These are phyloP conservation scores for Sutorius australiensis DNA, from an alignment of 768 basidiomycete species.

Conservation along the genomic window DNA sequence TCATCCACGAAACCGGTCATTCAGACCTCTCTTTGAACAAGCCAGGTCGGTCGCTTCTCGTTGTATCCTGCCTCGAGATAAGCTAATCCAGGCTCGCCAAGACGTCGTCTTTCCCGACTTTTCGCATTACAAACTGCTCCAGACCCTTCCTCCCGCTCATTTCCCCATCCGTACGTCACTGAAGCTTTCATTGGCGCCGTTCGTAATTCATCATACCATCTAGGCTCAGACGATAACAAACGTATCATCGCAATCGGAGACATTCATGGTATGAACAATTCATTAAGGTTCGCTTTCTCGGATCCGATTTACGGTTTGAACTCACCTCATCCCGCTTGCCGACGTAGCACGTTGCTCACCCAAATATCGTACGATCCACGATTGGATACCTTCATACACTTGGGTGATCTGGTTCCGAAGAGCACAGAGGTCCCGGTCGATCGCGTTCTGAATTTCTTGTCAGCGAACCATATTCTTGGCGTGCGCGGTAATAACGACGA, in stretches of 20 bases:
- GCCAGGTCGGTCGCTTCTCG: conserved; percentile 8
- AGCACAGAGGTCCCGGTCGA: conserved; percentile 52
- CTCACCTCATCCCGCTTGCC: neutral
- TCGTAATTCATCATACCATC: neutral
- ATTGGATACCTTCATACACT: conserved; percentile 71
- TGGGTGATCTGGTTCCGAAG: conserved; percentile 81
- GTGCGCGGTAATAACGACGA: conserved; percentile 97
- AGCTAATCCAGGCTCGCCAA: neutral
- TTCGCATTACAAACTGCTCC: conserved; percentile 41
- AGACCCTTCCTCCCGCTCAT: conserved; percentile 42
- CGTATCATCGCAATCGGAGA: conserved; percentile 83
- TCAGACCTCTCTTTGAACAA: conserved; percentile 7
- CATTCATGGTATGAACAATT: conserved; percentile 75
- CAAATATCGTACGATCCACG: conserved; percentile 56
- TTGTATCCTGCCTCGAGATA: neutral
- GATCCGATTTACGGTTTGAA: neutral
- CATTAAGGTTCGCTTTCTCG: conserved; percentile 53
- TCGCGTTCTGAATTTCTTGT: conserved; percentile 61
- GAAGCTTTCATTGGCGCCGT: neutral
- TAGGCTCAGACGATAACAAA: conserved; percentile 46
- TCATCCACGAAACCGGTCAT: conserved; percentile 15
- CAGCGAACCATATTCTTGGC: conserved; percentile 60
- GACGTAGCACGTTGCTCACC: conserved; percentile 54
- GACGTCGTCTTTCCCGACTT: conserved; percentile 47
- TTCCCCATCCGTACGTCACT: conserved; percentile 51